Evolutionary conservation across 805 yeast species (phyloP).

Genomic region (Cyberlindnera sargentensis): DNA sequence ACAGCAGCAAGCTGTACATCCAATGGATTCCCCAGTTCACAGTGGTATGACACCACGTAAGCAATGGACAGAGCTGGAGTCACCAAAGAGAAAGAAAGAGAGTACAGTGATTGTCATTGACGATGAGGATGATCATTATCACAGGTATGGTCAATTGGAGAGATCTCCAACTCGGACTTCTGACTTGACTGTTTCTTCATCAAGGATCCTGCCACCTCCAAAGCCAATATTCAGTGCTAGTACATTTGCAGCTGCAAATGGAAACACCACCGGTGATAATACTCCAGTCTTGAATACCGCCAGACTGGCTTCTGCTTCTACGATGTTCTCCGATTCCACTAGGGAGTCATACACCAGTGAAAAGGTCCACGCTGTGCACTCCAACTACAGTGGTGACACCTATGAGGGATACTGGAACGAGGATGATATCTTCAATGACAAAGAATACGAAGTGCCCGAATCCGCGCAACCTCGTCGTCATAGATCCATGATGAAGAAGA

Average conservation of each 20-base stretch:
- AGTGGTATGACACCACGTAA: slow-evolving; percentile 48
- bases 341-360: slow-evolving; percentile 10
- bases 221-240: slow-evolving; percentile 58
- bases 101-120: slow-evolving; percentile 43
- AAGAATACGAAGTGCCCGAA: slow-evolving; percentile 34
- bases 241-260: slow-evolving; percentile 53
- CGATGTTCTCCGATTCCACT: slow-evolving; percentile 8
- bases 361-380: slow-evolving; percentile 14
- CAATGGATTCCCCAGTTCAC: slow-evolving; percentile 14
- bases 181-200: slow-evolving; percentile 25
- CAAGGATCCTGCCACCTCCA: slow-evolving; percentile 51
- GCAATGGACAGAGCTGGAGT: slow-evolving; percentile 58
- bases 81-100: slow-evolving; percentile 56
- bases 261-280: slow-evolving; percentile 5
- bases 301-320: slow-evolving; percentile 26
- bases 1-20: neutral
- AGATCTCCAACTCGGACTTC: slow-evolving; percentile 32
- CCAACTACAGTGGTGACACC: slow-evolving; percentile 29
- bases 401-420: slow-evolving; percentile 28
- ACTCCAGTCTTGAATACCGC: slow-evolving; percentile 19
- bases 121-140: slow-evolving; percentile 20
- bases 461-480: slow-evolving; percentile 50
- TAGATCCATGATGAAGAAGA: slow-evolving; percentile 58
- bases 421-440: slow-evolving; percentile 37
- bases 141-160: slow-evolving; percentile 12